Conservation (phyloP, 148 eudicot species). For the Rhododendron vialii region DNA sequence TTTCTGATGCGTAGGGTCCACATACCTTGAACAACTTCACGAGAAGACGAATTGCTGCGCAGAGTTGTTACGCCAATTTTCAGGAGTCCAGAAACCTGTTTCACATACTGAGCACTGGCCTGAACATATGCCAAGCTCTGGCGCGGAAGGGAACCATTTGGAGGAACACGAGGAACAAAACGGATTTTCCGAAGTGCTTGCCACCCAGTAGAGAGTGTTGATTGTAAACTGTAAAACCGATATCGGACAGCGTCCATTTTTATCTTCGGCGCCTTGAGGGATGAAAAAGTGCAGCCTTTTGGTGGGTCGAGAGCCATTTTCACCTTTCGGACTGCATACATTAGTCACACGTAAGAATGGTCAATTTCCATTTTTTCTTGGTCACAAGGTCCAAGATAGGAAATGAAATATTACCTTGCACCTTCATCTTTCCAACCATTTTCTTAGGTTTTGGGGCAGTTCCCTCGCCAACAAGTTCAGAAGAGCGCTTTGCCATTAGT, state of each 20-base stretch:
- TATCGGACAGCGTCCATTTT: conserved; percentile 46
- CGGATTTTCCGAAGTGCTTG: conserved; percentile 55
- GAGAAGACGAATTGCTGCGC: conserved; percentile 63
- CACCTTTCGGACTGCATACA: conserved; percentile 76
- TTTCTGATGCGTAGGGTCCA: background rate
- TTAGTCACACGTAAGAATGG: conserved; percentile 5
- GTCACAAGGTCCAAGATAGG: background rate
- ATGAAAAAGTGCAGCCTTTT: conserved; percentile 69
- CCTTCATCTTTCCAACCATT: conserved; percentile 89
- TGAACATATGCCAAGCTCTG: conserved; percentile 87
- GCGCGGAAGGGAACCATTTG: conserved; percentile 65
- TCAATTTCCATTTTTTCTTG: background rate
- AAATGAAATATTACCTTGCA: conserved; percentile 58
- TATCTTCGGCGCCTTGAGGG: conserved; percentile 52
- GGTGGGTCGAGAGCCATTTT: conserved; percentile 82
- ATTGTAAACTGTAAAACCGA: conserved; percentile 44
- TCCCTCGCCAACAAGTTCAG: conserved; percentile 56
- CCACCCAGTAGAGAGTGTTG: conserved; percentile 65
- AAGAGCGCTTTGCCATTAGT: conserved; percentile 49
- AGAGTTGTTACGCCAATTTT: conserved; percentile 81
- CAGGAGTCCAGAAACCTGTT: conserved; percentile 80
- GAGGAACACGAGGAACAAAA: conserved; percentile 55
- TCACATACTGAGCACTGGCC: conserved; percentile 77
- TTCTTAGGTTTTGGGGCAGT: conserved; percentile 72
- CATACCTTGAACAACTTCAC: conserved; percentile 70